Evolutionary conservation across 768 basidiomycete species (phyloP).

Genomic region (Boletus sp.): DNA sequence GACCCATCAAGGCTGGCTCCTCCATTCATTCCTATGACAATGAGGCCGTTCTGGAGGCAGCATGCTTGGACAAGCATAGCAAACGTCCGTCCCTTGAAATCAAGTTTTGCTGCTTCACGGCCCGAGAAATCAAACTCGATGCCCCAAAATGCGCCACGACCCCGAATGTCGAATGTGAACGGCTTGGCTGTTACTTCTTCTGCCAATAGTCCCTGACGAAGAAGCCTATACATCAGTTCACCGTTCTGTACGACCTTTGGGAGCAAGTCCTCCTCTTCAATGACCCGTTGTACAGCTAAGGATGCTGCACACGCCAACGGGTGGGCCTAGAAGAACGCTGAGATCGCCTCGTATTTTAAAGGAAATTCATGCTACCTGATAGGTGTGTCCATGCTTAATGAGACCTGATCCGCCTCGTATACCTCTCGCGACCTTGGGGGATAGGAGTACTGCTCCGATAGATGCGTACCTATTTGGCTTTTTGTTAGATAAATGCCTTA

Average conservation of each 20-base stretch:
- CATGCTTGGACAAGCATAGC: constrained; percentile 69
- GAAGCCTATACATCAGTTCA: constrained; percentile 52
- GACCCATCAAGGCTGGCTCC: constrained; percentile 67
- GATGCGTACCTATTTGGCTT: constrained; percentile 57
- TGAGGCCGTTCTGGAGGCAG: constrained; percentile 60
- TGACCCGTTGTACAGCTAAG: constrained; percentile 76
- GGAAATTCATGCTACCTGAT: constrained; percentile 48
- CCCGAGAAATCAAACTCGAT: constrained; percentile 74
- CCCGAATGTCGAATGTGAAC: constrained; percentile 76
- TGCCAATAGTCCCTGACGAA: constrained; percentile 51
- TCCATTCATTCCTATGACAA: constrained; percentile 73
- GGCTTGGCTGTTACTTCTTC: constrained; percentile 59
- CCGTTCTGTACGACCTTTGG: constrained; percentile 59
- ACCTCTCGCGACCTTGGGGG: constrained; percentile 64
- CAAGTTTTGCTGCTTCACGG: constrained; percentile 38
- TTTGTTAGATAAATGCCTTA: constrained; percentile 3
- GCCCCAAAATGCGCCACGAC: constrained; percentile 80
- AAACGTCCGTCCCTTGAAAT: constrained; percentile 54
- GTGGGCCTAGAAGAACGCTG: constrained; percentile 47
- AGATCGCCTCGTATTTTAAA: background rate
- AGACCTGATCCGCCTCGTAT: constrained; percentile 65
- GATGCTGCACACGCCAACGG: constrained; percentile 76
- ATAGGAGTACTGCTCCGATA: constrained; percentile 80
- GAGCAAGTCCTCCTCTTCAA: constrained; percentile 67
- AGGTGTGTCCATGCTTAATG: constrained; percentile 85